Conservation (phyloP, 257 asterid species). For the Misopates orontium region DNA sequence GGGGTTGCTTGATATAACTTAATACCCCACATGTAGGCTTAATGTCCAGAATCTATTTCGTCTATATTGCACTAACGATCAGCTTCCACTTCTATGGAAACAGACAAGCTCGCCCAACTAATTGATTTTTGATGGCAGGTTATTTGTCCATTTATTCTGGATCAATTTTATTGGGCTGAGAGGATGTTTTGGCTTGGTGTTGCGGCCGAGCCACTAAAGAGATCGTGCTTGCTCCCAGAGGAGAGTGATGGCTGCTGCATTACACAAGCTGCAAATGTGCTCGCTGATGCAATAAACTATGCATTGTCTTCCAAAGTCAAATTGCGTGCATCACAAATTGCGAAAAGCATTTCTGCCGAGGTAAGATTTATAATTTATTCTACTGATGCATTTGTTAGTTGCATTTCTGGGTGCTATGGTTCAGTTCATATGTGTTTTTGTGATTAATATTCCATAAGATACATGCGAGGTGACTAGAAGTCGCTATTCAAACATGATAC, state of each 20-base stretch:
- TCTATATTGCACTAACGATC: constrained; percentile 2
- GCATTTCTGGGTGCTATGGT: not conserved
- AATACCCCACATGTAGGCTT: not conserved
- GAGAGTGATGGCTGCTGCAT: constrained; percentile 46
- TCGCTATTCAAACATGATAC: not conserved
- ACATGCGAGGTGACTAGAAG: not conserved
- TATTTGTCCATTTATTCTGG: constrained; percentile 84
- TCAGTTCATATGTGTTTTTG: not conserved
- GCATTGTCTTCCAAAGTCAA: constrained; percentile 56
- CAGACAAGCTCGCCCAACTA: not conserved
- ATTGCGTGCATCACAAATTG: constrained; percentile 58
- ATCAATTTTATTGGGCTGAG: constrained; percentile 98
- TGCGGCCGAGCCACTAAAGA: constrained; percentile 72
- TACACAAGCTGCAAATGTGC: constrained; percentile 54
- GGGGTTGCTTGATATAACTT: not conserved
- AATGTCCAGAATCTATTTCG: not conserved
- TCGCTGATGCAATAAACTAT: constrained; percentile 46
- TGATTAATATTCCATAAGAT: not conserved
- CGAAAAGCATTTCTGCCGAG: constrained; percentile 60
- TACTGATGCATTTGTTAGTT: constrained; percentile 1
- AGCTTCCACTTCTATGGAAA: constrained; percentile 21
- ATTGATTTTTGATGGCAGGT: constrained; percentile 46
- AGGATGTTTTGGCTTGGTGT: constrained; percentile 99
- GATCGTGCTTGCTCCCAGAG: constrained; percentile 59
- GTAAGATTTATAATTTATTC: constrained; percentile 38